Evolutionary conservation across 768 basidiomycete genomes (phyloP).

Genomic region (Pleurotus djamor): DNA sequence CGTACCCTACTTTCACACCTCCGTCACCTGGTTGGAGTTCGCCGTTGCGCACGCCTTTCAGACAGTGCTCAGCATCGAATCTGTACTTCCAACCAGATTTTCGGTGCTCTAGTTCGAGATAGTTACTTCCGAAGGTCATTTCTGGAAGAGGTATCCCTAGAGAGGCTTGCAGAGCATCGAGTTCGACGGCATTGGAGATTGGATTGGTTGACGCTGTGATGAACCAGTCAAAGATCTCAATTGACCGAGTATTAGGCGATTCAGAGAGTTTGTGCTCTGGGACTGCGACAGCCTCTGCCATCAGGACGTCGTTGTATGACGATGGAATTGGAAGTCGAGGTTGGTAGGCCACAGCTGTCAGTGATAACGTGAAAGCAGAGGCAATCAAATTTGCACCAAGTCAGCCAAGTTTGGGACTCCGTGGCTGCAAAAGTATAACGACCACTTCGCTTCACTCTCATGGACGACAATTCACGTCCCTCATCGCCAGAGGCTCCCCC

Average conservation of each 20-base stretch:
- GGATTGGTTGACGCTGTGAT: slow-evolving; percentile 72
- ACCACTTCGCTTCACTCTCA: slow-evolving; percentile 7
- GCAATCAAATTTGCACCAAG: not conserved
- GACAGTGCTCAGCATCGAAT: slow-evolving; percentile 68
- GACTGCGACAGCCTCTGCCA: slow-evolving; percentile 39
- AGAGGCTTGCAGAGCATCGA: slow-evolving; percentile 61
- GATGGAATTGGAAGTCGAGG: not conserved
- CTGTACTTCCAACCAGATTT: slow-evolving; percentile 60
- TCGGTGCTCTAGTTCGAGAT: slow-evolving; percentile 62
- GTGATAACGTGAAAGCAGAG: not conserved
- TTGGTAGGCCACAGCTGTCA: too few species aligned
- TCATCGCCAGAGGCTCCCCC: slow-evolving; percentile 75
- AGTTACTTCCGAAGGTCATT: slow-evolving; percentile 94
- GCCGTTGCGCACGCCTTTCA: slow-evolving; percentile 72
- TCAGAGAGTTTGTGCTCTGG: slow-evolving; percentile 69
- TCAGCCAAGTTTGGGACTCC: not conserved
- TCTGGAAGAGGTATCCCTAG: slow-evolving; percentile 87
- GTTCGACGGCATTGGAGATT: slow-evolving; percentile 77
- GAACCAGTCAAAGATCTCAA: slow-evolving; percentile 65
- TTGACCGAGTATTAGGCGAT: slow-evolving; percentile 65
- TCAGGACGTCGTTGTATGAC: not conserved
- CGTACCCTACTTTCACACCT: slow-evolving; percentile 92
- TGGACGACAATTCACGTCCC: slow-evolving; percentile 49
- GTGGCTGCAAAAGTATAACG: not conserved
- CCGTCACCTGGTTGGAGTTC: slow-evolving; percentile 81